Base-by-base conservation (phyloP, 2,329 filamentous ascomycete genomes). In the Botrytis deweyae region DNA sequence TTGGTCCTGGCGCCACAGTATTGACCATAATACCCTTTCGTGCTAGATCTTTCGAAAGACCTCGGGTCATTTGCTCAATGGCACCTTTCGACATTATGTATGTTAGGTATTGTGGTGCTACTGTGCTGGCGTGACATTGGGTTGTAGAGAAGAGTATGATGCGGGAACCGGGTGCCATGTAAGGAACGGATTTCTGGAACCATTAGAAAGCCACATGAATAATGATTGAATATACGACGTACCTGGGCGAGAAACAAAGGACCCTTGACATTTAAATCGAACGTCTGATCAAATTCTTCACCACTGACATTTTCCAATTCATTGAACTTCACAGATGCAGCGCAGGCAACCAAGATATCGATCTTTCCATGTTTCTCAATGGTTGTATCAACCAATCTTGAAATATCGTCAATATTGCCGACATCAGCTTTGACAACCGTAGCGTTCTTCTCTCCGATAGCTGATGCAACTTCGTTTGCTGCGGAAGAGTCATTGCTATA, bases 331-430 rank as follows among this genome's bases (percentile, higher is more conserved):
- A 89, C 82, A 5, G 86, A 78, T 0, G 85, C 89, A 0, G 89
- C 88, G 75, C 88, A 90, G 3, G 86, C 83, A 64, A 91, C 82
- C 4, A 91, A 75, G 55, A 90, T 85, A 81, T 92, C 89, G 76
- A 91, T 86, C 74, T 84, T 85, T 40, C 86, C 86, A 75, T 87
- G 90, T 61, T 82, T 83, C 3, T 82, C 77, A 1, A 90, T 83
- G 0, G 87, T 83, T 10, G 82, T 81, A 1, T 84, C 79, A 29
- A 91, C 84, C 8, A 91, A 83, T 25, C 79, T 80, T n/a, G 84
- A 83, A 72, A 88, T 82, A 16, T 85, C 86, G 0, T 79, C 46
- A 8, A 88, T 75, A 40, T 81, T 84, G 44, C 84, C 83, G 5
- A 83, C 87, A 76, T 92, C 85, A 2, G 87, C 89, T 81, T 89